phyloP scores from a whole-genome alignment of 805 yeast genomes.

The Candida xyloterini region DNA sequence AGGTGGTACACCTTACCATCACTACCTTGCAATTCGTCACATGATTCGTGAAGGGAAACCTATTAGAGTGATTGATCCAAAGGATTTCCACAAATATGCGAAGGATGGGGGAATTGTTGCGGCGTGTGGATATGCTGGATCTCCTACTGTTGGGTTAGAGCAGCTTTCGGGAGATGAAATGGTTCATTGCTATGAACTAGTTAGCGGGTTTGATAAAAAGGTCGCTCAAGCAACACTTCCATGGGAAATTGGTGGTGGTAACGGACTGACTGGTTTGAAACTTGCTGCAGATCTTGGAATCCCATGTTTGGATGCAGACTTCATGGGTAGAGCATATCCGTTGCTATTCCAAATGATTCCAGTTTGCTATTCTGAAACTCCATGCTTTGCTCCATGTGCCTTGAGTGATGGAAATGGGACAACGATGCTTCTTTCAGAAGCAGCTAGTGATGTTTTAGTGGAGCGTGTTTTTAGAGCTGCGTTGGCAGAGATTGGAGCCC shows the following conservation, averaged over 20 bases:
- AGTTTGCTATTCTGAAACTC: constrained; percentile 43
- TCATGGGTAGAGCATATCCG: constrained; percentile 50
- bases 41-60: constrained; percentile 34
- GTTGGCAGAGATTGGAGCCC: constrained; percentile 39
- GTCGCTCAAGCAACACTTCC: constrained; percentile 34
- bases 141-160: constrained; percentile 46
- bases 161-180: constrained; percentile 40
- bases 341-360: constrained; percentile 38
- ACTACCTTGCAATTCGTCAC: constrained; percentile 33
- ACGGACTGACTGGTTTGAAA: constrained; percentile 36
- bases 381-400: constrained; percentile 26
- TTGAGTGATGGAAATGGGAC: constrained; percentile 43
- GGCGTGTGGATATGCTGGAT: constrained; percentile 40
- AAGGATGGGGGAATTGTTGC: constrained; percentile 30
- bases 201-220: constrained; percentile 28
- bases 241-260: constrained; percentile 44
- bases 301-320: constrained; percentile 38
- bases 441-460: constrained; percentile 32
- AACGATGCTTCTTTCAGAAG: constrained; percentile 30
- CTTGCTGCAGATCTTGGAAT: constrained; percentile 17
- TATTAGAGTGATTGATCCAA: constrained; percentile 33
- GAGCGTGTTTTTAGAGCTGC: constrained; percentile 40
- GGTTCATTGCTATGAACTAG: constrained; percentile 27
- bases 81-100: constrained; percentile 26
- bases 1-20: constrained; percentile 42